Base-by-base conservation (phyloP, 2,329 filamentous ascomycete species). In the Sporothrix globosa region DNA sequence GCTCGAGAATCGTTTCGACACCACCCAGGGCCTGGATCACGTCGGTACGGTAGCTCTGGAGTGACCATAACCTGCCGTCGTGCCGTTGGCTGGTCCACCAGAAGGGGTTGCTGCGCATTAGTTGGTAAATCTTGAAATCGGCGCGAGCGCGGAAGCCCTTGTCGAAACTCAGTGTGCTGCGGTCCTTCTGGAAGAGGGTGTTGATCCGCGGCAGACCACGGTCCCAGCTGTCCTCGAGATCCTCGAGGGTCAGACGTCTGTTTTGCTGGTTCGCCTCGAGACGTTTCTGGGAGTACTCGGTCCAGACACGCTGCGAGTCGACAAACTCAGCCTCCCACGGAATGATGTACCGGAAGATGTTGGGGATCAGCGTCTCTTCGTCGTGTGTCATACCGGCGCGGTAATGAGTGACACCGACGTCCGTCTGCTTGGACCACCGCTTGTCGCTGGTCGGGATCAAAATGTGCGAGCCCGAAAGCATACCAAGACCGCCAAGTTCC, bases 301-400 rank as follows among this genome's bases (percentile, higher is more conserved):
- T 98, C 96, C 96, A 99, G 1, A 99, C 96, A 75, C 96, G 91
- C 79, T 99, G 96, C 4, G 96, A 99, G 79, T 99, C 96, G 75
- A 98, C 97, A 81, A 99, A 99, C 79, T 99, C 96, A 1, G 95
- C 92, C 79, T 99, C 96, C 96, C 96, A 99, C 0, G 96, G 95
- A 74, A 98, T 97, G 78, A 99, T 98, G 81, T 99, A 99, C 72
- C 96, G 90, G 89, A 98, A 98, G 76, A 99, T 99, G 79, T 99
- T 98, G 11, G 96, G 96, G 72, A 99, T 99, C 68, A 99, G 83
- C 0, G 96, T 98, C 81, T 99, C 96, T 79, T 98, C 95, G 73
- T 98, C 94, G 76, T 98, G 94, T 24, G 93, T 96, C 96, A 99
- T 99, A 81, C 96, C 96, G 72, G 94, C 92, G 72, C 96, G 90